Evolutionary conservation across 2,329 filamentous ascomycete genomes (phyloP).

Genomic region (Zymoseptoria brevis): DNA sequence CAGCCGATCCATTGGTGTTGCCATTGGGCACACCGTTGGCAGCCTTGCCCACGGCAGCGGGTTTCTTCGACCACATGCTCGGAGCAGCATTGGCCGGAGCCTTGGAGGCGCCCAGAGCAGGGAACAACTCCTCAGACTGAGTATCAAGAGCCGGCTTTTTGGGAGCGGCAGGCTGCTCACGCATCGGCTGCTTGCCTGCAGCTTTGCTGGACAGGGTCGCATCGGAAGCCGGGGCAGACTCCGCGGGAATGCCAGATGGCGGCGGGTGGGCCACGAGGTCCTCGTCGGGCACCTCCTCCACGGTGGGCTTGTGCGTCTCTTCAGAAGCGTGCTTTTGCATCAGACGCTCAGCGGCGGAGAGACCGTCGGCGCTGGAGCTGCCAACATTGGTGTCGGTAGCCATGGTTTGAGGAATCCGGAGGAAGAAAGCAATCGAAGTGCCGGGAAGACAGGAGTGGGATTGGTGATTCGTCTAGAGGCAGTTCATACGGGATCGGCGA

Average conservation of each 20-base stretch:
- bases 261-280: slow-evolving; percentile 57
- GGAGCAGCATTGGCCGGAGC: slow-evolving; percentile 53
- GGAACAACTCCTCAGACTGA: slow-evolving; percentile 84
- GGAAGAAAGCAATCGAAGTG: slow-evolving; percentile 10
- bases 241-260: slow-evolving; percentile 36
- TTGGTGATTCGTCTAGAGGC: neutral
- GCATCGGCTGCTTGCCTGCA: slow-evolving; percentile 60
- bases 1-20: slow-evolving; percentile 47
- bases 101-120: slow-evolving; percentile 74
- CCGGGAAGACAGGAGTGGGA: slow-evolving; percentile 4
- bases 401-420: slow-evolving; percentile 19
- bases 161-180: slow-evolving; percentile 32
- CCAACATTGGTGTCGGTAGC: slow-evolving; percentile 17
- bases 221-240: slow-evolving; percentile 37
- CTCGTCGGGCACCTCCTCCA: slow-evolving; percentile 74
- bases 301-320: slow-evolving; percentile 45
- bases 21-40: slow-evolving; percentile 41
- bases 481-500: slow-evolving; percentile 8
- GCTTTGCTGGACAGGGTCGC: slow-evolving; percentile 54
- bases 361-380: slow-evolving; percentile 18
- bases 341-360: slow-evolving; percentile 47
- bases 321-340: slow-evolving; percentile 46
- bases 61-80: slow-evolving; percentile 70
- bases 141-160: slow-evolving; percentile 57
- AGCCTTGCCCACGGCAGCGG: slow-evolving; percentile 40